Evolutionary conservation across 805 yeast genomes (phyloP).

Genomic region (Lipomyces mesembrius): DNA sequence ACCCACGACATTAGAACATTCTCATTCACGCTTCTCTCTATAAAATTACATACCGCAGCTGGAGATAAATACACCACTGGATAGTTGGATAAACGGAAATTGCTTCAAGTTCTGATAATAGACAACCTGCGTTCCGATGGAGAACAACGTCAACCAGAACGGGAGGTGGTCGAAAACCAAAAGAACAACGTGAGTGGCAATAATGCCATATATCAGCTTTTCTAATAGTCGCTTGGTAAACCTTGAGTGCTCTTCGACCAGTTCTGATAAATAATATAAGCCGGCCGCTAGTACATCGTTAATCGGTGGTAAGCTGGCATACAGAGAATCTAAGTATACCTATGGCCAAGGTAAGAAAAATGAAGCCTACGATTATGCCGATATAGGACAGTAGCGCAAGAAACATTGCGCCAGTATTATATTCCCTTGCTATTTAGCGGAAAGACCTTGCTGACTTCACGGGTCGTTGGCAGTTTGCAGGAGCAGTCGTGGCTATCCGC

Average conservation of each 20-base stretch:
- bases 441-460: neutral
- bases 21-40: neutral
- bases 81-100: constrained; percentile 82
- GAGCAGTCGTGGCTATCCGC: neutral
- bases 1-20: neutral
- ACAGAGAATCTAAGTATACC: constrained; percentile 35
- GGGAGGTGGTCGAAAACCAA: constrained; percentile 82
- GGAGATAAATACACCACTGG: constrained; percentile 69
- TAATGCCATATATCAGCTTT: constrained; percentile 65
- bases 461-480: neutral
- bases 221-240: constrained; percentile 74
- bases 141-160: constrained; percentile 63
- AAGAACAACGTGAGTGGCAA: constrained; percentile 59
- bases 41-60: constrained; percentile 54
- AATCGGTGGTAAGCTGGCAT: neutral
- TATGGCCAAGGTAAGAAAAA: constrained; percentile 60
- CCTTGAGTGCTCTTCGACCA: constrained; percentile 91
- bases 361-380: constrained; percentile 66
- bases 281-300: constrained; percentile 70
- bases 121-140: constrained; percentile 69
- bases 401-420: constrained; percentile 52
- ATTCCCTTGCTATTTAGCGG: neutral
- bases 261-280: constrained; percentile 83
- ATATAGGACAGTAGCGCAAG: constrained; percentile 61
- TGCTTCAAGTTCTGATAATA: constrained; percentile 76